Evolutionary conservation across 2,329 filamentous ascomycete species (phyloP), one percentile per base, ranked within the genome.

Genomic region (Aspergillus niger): DNA sequence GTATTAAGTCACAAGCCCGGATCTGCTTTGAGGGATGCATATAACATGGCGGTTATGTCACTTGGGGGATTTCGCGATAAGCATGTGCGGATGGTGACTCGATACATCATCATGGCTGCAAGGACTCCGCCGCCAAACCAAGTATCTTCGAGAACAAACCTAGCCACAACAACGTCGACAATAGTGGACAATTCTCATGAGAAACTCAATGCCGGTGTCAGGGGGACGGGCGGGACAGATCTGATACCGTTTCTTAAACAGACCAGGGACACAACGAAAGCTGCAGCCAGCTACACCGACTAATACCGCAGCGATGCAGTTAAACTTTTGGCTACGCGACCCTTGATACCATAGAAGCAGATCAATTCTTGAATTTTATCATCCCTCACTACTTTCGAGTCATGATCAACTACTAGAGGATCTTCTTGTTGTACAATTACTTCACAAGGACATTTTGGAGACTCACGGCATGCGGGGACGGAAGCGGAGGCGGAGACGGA

Each of bases 161-260:
- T 83, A 36, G 81, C 82, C 0, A 80, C 80, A 3, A 76, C 77
- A 10, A 80, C 80, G n/a, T 76, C 77, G 0, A 74, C 54, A 15
- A 53, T 75, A 41, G 65, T 75, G 60, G 73, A 72, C 3, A 67
- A 67, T 5, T 66, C 70, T 24, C 63, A 65, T 20, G 65, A 71
- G 10, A 69, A 69, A 24, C 74, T 70, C 48, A 51, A 74, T 2
- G 72, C 74, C 49, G 77, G 79, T 10, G 65, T 83, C 43, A 72
- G 76, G 49, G 82, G 82, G 0, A 84, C 82, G 0, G 82, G 82
- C n/a, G 82, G 82, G 0, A 84, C 82, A 0, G 79, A 77, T 60
- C 67, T 85, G 61, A 82, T 85, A 57, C 81, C 82, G 0, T 85
- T 85, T 61, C 65, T 85, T 59, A 81, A 81, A 61, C 77, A 81